Percentiles rank a stretch among this genome's conserved stretches.
Conservation (phyloP, 2,329 filamentous ascomycete species). For the Fusarium succisae region DNA sequence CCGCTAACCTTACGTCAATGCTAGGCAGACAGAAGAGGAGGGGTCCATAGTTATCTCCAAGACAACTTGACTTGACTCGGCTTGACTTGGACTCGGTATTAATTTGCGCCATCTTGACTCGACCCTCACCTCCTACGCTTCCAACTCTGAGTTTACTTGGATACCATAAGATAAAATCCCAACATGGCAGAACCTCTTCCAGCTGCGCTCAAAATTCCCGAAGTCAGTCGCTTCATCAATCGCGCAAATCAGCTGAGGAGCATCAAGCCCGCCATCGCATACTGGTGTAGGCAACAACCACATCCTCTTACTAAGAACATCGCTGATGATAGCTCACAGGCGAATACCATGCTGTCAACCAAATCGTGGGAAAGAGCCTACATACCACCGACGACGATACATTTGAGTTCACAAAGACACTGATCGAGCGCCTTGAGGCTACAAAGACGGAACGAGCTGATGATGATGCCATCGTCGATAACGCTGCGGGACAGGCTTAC, state of each 20-base stretch:
- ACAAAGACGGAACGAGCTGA: slow-evolving; percentile 69
- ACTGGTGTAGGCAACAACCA: slow-evolving; percentile 79
- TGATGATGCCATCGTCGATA: slow-evolving; percentile 87
- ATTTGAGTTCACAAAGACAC: slow-evolving; percentile 78
- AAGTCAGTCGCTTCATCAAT: slow-evolving; percentile 84
- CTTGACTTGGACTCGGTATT: slow-evolving; percentile 3
- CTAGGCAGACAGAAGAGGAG: slow-evolving; percentile 23
- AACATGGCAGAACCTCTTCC: slow-evolving; percentile 70
- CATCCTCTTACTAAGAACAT: background rate
- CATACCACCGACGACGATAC: slow-evolving; percentile 83
- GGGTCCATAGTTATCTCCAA: slow-evolving; percentile 25
- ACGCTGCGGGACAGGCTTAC: slow-evolving; percentile 87
- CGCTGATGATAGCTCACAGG: slow-evolving; percentile 58
- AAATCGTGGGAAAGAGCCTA: slow-evolving; percentile 83
- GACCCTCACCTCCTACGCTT: background rate
- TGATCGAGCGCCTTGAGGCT: slow-evolving; percentile 90
- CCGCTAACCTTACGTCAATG: slow-evolving; percentile 29
- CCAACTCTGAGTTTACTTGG: background rate
- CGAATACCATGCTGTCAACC: slow-evolving; percentile 92
- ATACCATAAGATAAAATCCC: background rate
- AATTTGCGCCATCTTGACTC: slow-evolving; percentile 27
- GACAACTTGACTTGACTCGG: background rate
- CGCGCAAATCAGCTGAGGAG: slow-evolving; percentile 86
- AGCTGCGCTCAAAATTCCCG: slow-evolving; percentile 73
- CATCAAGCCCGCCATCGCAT: slow-evolving; percentile 87